Percentiles rank a stretch among this genome's conserved stretches.
phyloP scores from a whole-genome alignment of 257 asterid genomes.

The Rehmannia glutinosa region DNA sequence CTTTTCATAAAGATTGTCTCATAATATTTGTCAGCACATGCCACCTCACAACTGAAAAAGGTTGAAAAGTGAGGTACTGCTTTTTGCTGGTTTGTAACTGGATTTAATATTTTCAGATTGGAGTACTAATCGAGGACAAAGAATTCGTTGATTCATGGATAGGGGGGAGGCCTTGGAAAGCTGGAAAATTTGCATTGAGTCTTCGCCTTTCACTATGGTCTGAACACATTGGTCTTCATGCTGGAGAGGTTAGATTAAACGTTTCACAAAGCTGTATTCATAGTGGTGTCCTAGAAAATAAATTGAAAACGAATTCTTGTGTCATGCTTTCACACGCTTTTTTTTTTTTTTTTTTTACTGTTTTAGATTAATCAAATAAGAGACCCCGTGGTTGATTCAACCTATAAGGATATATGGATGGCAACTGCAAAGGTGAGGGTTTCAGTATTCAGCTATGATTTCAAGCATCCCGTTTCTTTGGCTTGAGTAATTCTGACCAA shows the following conservation, averaged over 20 bases:
- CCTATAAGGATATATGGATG: conserved; percentile 94
- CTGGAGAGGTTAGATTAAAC: conserved; percentile 51
- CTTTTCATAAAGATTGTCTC: conserved; percentile 1
- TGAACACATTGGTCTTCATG: conserved; percentile 89
- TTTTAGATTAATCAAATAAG: conserved; percentile 59
- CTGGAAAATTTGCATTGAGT: conserved; percentile 85
- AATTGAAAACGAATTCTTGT: neutral
- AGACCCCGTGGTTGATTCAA: conserved; percentile 81
- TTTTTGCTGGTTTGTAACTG: conserved; percentile 7
- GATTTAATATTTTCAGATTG: conserved; percentile 55
- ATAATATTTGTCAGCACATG: neutral
- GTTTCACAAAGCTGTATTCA: conserved; percentile 8
- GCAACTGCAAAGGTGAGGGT: conserved; percentile 83
- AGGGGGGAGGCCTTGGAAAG: conserved; percentile 80
- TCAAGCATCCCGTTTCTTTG: neutral
- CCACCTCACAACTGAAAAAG: neutral
- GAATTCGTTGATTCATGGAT: conserved; percentile 77
- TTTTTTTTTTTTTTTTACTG: neutral
- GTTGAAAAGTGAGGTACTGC: neutral
- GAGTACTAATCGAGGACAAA: conserved; percentile 82
- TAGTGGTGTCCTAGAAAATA: neutral
- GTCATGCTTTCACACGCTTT: conserved; percentile 1
- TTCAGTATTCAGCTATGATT: neutral
- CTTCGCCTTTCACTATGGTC: conserved; percentile 92
- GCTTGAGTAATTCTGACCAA: neutral